These are phyloP conservation scores for Nakaseomyces sp. DNA, from an alignment of 1,139 yeast species.

Conservation along the genomic window DNA sequence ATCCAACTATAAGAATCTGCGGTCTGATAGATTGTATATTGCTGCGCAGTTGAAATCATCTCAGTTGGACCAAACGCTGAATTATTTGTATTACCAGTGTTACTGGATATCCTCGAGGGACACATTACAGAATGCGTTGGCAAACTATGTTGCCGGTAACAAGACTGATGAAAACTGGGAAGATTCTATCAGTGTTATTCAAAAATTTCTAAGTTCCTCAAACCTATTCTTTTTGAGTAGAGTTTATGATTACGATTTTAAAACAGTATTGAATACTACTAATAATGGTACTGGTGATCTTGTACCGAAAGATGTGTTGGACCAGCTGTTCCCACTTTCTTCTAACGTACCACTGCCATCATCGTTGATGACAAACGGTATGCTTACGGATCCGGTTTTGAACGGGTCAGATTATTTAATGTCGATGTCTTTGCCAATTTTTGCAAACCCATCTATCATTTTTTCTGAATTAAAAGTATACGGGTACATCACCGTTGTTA, in stretches of 20 bases:
- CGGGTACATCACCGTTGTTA: constrained; percentile 64
- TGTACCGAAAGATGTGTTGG: constrained; percentile 28
- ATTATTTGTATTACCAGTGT: constrained; percentile 58
- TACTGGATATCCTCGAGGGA: constrained; percentile 60
- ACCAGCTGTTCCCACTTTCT: constrained; percentile 45
- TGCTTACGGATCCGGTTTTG: constrained; percentile 52
- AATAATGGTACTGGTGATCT: constrained; percentile 34
- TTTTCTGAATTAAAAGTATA: constrained; percentile 49
- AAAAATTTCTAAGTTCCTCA: constrained; percentile 27
- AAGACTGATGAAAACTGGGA: constrained; percentile 43
- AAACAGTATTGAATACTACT: constrained; percentile 34
- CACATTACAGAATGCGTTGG: constrained; percentile 49
- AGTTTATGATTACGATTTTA: constrained; percentile 16
- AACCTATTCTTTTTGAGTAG: constrained; percentile 4
- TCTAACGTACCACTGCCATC: constrained; percentile 40
- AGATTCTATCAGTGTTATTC: constrained; percentile 35
- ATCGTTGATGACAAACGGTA: constrained; percentile 35
- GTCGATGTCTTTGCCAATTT: constrained; percentile 52
- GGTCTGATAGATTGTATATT: constrained; percentile 65
- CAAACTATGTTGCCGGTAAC: constrained; percentile 66
- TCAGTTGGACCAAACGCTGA: constrained; percentile 63
- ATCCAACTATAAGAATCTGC: constrained; percentile 47
- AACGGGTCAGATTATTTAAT: constrained; percentile 34
- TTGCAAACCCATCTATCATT: constrained; percentile 63
- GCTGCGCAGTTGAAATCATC: constrained; percentile 75